Base-by-base conservation (phyloP, 1,139 yeast genomes). In the Kodamaea sp. region DNA sequence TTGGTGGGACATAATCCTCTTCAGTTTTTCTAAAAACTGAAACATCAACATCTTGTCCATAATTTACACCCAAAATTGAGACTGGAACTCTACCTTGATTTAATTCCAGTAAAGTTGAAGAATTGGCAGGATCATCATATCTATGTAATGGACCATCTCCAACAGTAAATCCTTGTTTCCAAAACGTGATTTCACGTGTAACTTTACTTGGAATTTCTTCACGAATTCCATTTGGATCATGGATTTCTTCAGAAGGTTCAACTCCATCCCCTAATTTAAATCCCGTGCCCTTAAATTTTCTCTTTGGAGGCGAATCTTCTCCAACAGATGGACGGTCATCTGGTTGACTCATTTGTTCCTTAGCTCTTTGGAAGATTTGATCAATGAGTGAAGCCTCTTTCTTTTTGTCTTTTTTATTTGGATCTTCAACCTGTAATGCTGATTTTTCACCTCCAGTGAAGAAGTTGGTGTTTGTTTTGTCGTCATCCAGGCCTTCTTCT, bases 381-480 rank as follows among this genome's bases (percentile, higher is more conserved):
- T 71, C 76, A 43, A 71, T 67, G 30, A 71, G 52, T 57, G 76
- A 57, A 62, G 72, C 54, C 61, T 64, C 77, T 31, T 63, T 60
- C 11, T 49, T 45, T 25, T 52, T 49, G 27, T 53, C 61, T 39
- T 68, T 68, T 45, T 79, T 75, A 53, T 81, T 79, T 7, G 97
- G 97, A 57, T 90, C 90, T 57, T 94, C 95, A 8, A 92, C 97
- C 49, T 92, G 95, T 49, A 92, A 70, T 1, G 85, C 97, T 2
- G 96, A 87, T 54, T 90, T 90, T 58, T 90, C 96, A 40, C 96
- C 98, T 20, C 96, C 96, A 3, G 97, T 92, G 53, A 92, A 95
- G 60, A 86, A 79, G 49, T 88, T 81, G 49, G 82, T 77, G 47
- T 80, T 79, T 11, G 81, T 78, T 37, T 81, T 79, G 42, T 78